Evolutionary conservation across 441 rosid genomes (phyloP).

Genomic region (Populus tomentosa): DNA sequence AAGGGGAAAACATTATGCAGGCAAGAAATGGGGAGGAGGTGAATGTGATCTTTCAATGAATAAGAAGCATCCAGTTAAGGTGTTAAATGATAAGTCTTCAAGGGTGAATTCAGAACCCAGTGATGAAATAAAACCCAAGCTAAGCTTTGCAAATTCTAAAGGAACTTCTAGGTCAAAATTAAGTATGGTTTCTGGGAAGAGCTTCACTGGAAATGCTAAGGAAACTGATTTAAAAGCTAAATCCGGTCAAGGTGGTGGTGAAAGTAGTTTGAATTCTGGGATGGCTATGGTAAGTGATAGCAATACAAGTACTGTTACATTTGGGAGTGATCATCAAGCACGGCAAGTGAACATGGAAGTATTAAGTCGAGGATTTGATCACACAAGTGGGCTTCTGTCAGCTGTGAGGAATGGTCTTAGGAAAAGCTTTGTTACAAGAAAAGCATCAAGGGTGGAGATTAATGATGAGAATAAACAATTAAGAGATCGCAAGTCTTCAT

Average conservation of each 20-base stretch:
- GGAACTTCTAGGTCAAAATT: slow-evolving; percentile 26
- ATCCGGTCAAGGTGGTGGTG: slow-evolving; percentile 2
- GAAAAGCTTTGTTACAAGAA: slow-evolving; percentile 47
- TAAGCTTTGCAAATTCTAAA: slow-evolving; percentile 26
- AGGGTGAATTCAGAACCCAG: slow-evolving; percentile 9
- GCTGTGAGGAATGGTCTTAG: slow-evolving; percentile 39
- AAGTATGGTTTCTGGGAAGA: slow-evolving; percentile 25
- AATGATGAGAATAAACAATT: slow-evolving; percentile 20
- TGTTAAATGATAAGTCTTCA: slow-evolving; percentile 21
- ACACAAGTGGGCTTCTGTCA: slow-evolving; percentile 33
- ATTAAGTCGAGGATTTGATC: slow-evolving; percentile 34
- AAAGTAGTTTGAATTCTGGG: slow-evolving; percentile 18
- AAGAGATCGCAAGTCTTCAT: slow-evolving; percentile 34
- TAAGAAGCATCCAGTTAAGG: slow-evolving; percentile 33
- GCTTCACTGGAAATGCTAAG: slow-evolving; percentile 17
- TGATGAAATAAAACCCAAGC: slow-evolving; percentile 34
- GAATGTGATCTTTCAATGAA: slow-evolving; percentile 13
- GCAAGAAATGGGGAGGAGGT: slow-evolving; percentile 28
- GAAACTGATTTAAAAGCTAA: slow-evolving; percentile 18
- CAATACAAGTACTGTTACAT: slow-evolving; percentile 34
- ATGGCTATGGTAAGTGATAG: slow-evolving; percentile 24
- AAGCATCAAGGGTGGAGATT: slow-evolving; percentile 40
- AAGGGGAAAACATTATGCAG: slow-evolving; percentile 47
- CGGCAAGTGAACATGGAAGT: slow-evolving; percentile 23
- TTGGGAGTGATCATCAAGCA: slow-evolving; percentile 29